Base-by-base conservation (phyloP, 1,284 basidiomycete genomes). In the Cutaneotrichosporon sp. region DNA sequence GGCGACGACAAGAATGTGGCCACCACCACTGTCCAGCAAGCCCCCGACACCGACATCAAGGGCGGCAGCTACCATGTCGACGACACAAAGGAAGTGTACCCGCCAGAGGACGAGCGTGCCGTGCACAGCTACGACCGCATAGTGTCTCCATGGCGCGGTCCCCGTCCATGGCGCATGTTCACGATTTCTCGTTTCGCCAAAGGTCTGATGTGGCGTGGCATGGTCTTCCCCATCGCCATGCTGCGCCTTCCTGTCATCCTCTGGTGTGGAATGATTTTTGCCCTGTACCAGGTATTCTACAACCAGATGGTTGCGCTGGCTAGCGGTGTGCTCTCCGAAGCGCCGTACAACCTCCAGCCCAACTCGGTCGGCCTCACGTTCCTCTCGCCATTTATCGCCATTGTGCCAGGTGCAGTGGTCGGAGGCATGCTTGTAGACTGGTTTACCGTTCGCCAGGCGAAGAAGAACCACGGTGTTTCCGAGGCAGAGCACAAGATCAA, bases 311-410 rank as follows among this genome's bases (percentile, higher is more conserved):
- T 60, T 1, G 58, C 58, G 4, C 48, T 62, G 3, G 50, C 54
- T 4, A 57, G 56, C 8, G 60, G 58, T 34, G 53, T 62, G 15
- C 55, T 64, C 18, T 47, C 55, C 2, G 55, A 38, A 4, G 36
- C 35, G 3, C 63, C 63, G n/a, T 61, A 64, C 54, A 64, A 62
- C 49, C 54, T 64, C 37, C 38, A 49, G 9, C 52, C 60, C 12
- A 55, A 55, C 40, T 38, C 41, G 14, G 57, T 64, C 15, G 63
- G 63, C 40, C 46, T 62, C 4, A 62, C 50, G 2, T 64, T 64
- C 44, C 21, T 64, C 22, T 54, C 54, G 2, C 62, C 63, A 1
- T 20, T 64, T n/a, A 34, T 59, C 7, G 54, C 57, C 39, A 60
- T 59, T 26, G 55, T 64, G 22, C 62, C 62, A 2, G 61, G 56